phyloP scores from a whole-genome alignment of 164 flowering plant genomes.

The Magnolia changhungtana region DNA sequence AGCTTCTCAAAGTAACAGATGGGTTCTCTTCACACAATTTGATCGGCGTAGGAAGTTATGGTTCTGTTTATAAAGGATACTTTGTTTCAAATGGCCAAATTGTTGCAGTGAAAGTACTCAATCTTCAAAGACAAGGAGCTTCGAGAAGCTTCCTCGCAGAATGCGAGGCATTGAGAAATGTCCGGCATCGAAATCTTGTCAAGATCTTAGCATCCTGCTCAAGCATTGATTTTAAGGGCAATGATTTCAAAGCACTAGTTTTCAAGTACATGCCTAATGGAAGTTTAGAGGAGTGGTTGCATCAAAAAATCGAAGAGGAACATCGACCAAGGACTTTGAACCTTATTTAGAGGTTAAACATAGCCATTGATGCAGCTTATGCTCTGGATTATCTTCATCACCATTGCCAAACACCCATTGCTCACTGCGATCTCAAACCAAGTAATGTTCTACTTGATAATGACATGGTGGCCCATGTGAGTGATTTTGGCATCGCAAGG shows the following conservation, averaged over 20 bases:
- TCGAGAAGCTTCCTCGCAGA: constrained; percentile 35
- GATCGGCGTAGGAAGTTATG: constrained; percentile 35
- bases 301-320: neutral
- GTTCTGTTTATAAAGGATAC: constrained; percentile 33
- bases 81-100: constrained; percentile 1
- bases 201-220: constrained; percentile 34
- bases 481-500: constrained; percentile 30
- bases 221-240: constrained; percentile 27
- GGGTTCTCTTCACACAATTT: constrained; percentile 31
- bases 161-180: constrained; percentile 29
- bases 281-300: constrained; percentile 29
- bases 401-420: constrained; percentile 19
- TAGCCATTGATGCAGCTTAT: constrained; percentile 27
- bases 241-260: constrained; percentile 33
- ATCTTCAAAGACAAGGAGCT: constrained; percentile 26
- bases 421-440: constrained; percentile 36
- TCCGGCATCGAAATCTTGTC: constrained; percentile 32
- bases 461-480: constrained; percentile 27
- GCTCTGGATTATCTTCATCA: constrained; percentile 30
- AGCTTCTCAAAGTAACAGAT: constrained; percentile 28
- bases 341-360: constrained; percentile 18
- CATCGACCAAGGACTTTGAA: constrained; percentile 6
- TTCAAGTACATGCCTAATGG: constrained; percentile 30
- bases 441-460: constrained; percentile 32
- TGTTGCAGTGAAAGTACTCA: constrained; percentile 40